Base-by-base conservation (phyloP, 345 rosid species). In the Bruguiera sexangula region DNA sequence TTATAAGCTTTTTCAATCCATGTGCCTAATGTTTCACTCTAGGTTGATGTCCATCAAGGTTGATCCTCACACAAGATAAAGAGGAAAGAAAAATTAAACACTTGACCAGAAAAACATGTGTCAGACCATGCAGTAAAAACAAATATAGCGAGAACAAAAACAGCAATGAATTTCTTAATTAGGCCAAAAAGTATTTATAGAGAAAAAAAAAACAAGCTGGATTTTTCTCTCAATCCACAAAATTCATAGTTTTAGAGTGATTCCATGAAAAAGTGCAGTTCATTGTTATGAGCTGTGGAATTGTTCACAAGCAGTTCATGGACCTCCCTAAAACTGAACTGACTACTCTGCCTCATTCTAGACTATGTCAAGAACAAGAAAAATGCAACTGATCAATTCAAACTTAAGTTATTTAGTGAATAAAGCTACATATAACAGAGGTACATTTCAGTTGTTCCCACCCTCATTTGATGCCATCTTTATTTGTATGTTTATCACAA, bases 1-100 rank as follows among this genome's bases (percentile, higher is more conserved):
- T 94, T 73, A 91, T 87, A 8, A 94, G 87, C 79, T 76, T 91
- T 82, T 79, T 89, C 34, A 93, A 77, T 62, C 91, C 98, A 69
- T 65, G 71, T 8, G 98, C 98, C 81, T 88, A 88, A 19, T 85
- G 88, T 86, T 96, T 83, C 57, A 91, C 90, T 84, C 93, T 84
- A 6, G 34, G 37, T 27, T 27, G 89, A 86, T 83, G 97, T 62
- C 93, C 95, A 66, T 87, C 97, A 50, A 94, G 76, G 83, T 89
- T 78, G 66, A 91, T 87, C 82, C 98, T 89, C 78, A 71, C 53
- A 75, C 50, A 21, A 34, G 50, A 73, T 61, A 70, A 76, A 36
- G 73, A 51, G 52, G 22, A 64, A 66, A 60, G 50, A 64, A n/a
- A 62, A 52, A 71, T 19, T 32, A 43, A 15, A 60, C 60, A 71